A percentile compares a stretch with the other conserved stretches of the same genome.
Evolutionary conservation across 192 early-diverging fungal species (phyloP).

Genomic region (Linnemannia zychae): DNA sequence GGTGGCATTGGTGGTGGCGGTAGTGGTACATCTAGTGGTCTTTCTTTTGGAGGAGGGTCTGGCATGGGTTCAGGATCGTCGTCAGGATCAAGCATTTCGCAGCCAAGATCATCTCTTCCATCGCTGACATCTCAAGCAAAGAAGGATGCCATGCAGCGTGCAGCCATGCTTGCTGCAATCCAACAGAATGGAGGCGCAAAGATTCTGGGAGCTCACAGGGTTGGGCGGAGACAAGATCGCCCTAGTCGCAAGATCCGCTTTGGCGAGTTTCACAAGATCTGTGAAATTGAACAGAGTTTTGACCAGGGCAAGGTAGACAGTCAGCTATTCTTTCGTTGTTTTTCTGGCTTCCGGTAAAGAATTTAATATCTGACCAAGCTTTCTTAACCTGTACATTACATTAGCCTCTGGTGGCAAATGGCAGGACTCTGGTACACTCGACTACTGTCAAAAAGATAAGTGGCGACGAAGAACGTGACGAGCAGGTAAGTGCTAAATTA

Average conservation of each 20-base stretch:
- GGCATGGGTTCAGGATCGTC: constrained; percentile 4
- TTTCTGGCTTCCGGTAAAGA: no score
- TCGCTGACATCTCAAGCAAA: constrained; percentile 43
- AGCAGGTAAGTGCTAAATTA: constrained; percentile 36
- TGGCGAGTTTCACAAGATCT: constrained; percentile 48
- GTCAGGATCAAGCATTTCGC: constrained; percentile 10
- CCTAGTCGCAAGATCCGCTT: constrained; percentile 46
- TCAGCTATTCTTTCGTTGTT: background rate
- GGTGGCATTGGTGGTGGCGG: background rate
- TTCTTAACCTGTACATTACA: background rate
- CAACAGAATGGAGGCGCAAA: constrained; percentile 55
- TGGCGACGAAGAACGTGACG: constrained; percentile 19
- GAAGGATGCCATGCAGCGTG: constrained; percentile 43
- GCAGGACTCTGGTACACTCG: constrained; percentile 36
- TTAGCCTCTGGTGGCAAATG: constrained; percentile 49
- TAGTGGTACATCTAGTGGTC: background rate
- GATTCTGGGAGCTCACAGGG: constrained; percentile 28
- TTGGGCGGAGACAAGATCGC: constrained; percentile 42
- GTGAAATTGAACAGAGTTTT: constrained; percentile 49
- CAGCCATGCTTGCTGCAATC: constrained; percentile 52
- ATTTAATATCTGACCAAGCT: background rate
- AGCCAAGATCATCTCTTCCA: constrained; percentile 32
- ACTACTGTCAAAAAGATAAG: constrained; percentile 25
- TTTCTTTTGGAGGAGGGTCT: background rate
- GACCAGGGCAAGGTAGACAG: constrained; percentile 41